Evolutionary conservation across 345 rosid species (phyloP).

Genomic region (Moricandia moricandioides): DNA sequence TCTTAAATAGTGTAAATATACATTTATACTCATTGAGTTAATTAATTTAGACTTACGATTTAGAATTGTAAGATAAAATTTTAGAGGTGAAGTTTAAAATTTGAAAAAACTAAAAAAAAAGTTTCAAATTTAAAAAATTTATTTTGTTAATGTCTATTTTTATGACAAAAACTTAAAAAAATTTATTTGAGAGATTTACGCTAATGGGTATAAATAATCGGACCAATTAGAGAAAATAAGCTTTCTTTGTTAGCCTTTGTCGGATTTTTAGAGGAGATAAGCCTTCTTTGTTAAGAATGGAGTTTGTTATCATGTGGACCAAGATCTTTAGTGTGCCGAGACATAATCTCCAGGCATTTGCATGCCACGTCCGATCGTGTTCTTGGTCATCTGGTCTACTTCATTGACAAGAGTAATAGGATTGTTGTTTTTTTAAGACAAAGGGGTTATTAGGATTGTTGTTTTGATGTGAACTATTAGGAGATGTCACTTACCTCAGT

Average conservation of each 20-base stretch:
- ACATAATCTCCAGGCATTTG: neutral
- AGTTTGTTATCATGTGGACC: neutral
- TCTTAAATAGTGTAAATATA: no score
- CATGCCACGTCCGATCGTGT: neutral
- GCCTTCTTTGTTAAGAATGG: neutral
- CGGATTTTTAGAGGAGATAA: neutral
- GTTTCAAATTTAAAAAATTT: no score
- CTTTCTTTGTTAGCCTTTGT: neutral
- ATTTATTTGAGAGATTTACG: no score
- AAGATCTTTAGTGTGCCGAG: neutral
- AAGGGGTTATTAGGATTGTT: no score
- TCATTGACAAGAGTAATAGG: neutral
- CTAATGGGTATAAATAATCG: no score
- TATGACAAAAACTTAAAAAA: no score
- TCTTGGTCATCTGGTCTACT: neutral
- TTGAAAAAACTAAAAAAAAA: no score
- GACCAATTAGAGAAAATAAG: neutral
- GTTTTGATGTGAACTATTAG: neutral
- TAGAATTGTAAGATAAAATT: no score
- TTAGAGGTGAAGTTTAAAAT: no score
- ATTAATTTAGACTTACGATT: no score
- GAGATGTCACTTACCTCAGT: neutral
- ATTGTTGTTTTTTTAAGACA: neutral
- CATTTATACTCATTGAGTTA: no score
- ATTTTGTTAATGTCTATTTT: no score